phyloP scores from a whole-genome alignment of 2,329 filamentous ascomycete species.

The Laburnicola sp. region DNA sequence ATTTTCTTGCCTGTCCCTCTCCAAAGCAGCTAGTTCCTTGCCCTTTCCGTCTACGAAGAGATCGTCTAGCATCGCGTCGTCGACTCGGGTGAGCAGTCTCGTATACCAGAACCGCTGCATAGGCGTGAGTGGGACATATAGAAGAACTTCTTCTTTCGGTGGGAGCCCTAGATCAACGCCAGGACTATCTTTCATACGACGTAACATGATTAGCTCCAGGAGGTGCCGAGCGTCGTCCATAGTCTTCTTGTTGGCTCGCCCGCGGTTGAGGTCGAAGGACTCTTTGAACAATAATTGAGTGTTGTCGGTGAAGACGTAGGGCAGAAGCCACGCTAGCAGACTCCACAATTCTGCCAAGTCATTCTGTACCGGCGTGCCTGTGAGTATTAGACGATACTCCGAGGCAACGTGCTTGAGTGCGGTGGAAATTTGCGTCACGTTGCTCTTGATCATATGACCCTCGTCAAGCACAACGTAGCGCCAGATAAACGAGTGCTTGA shows the following conservation, averaged over 20 bases:
- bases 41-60: conserved; percentile 54
- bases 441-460: conserved; percentile 98
- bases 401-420: conserved; percentile 50
- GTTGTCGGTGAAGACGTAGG: conserved; percentile 58
- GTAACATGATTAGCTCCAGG: conserved; percentile 62
- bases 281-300: conserved; percentile 57
- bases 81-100: conserved; percentile 58
- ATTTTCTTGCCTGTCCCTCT: conserved; percentile 44
- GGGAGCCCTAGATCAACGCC: conserved; percentile 60
- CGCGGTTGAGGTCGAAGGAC: conserved; percentile 60
- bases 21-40: conserved; percentile 49
- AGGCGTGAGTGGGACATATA: conserved; percentile 61
- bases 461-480: conserved; percentile 99
- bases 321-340: conserved; percentile 60
- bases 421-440: conserved; percentile 48
- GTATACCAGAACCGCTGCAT: conserved; percentile 64
- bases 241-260: conserved; percentile 57
- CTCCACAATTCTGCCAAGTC: conserved; percentile 62
- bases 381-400: conserved; percentile 56
- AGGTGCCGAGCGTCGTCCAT: conserved; percentile 57
- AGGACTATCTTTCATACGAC: conserved; percentile 60
- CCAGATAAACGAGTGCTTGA: conserved; percentile 96
- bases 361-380: conserved; percentile 62
- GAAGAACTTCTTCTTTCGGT: conserved; percentile 59
- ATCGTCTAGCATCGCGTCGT: conserved; percentile 56